Evolutionary conservation across 306 rosid species (phyloP), one percentile per base, ranked within the genome.

Genomic region (Amphicarpaea edgeworthii): DNA sequence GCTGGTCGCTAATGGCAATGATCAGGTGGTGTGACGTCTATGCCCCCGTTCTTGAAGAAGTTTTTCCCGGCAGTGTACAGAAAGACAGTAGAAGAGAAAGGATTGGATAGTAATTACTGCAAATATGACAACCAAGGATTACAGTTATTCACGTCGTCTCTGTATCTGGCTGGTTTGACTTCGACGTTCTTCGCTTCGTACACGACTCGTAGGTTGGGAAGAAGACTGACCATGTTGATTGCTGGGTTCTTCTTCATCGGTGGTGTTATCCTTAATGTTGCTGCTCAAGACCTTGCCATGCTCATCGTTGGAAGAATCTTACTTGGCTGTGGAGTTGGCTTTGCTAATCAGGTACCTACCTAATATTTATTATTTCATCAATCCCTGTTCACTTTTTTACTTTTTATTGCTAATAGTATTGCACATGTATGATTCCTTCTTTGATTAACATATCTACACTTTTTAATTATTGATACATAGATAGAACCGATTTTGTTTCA

Each of bases 251-350:
- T 90, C 84, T 92, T 88, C 81, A 71, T 92, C 6, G 28, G 0
- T 4, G 97, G 96, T 0, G 83, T 89, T 42, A 28, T 34, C 40
- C 75, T 92, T 3, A 88, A 88, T 20, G 84, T 89, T 8, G 85
- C 90, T 0, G 93, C 95, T 21, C 84, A 85, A 75, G 14, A 79
- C 50, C 85, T 90, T 24, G 76, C 87, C 47, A 83, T 88, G 87
- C 93, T 92, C 34, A 87, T 92, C 16, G 28, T 75, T 62, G 96
- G 96, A 2, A 82, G 97, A 8, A 51, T 92, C 81, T 51, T 90
- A n/a, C 96, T 92, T 40, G 97, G 97, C 0, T 90, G 91, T 64
- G 97, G 97, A 1, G 87, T 87, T 72, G 97, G 97, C 63, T 92
- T 92, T 32, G 97, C 97, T 53, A 95, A 95, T 66, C 98, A 95